Base-by-base conservation (phyloP, 371 early-diverging fungal species). In the Zopfochytrium polystomum region DNA sequence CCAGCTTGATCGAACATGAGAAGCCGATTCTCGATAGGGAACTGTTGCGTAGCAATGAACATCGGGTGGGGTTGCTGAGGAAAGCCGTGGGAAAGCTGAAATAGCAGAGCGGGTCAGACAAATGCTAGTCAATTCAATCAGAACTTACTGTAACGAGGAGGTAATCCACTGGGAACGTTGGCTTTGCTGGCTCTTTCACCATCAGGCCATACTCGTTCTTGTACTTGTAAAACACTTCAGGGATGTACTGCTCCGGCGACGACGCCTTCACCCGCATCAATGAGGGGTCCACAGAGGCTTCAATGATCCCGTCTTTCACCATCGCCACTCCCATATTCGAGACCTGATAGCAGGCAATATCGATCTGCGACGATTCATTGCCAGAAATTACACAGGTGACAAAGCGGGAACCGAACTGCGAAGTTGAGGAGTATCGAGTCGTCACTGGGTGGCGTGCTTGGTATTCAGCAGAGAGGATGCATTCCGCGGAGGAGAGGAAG, bases 151-250 rank as follows among this genome's bases (percentile, higher is more conserved):
- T 95, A 29, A 95, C 91, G 45, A 98, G 73, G 25, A 96, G 82
- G 66, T 98, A 96, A 58, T 98, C 97, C 0, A 95, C 90, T 0
- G 98, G 98, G 68, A 96, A 98, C 0, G 90, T 87, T 0, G 96
- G 96, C 62, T 92, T 92, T 15, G 81, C 83, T 7, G 75, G 68
- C 57, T 92, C 86, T 52, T 90, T 81, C 0, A 95, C 97, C 30
- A 83, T 76, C 20, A 91, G 78, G 32, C 87, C 86, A 73, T 98
- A 98, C 70, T 95, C 88, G 77, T 98, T 95, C 70, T 87, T 91
- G 73, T 86, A 91, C 72, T 89, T 89, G 82, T 93, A 98, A 67
- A 95, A 91, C 2, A 98, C 89, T 49, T 98, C 98, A 2, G 96
- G 98, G 4, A 98, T 90, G 68, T 96, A 98, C 5, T 88, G 85